Conservation (phyloP, 116 monocot species). For the Iris pallida region DNA sequence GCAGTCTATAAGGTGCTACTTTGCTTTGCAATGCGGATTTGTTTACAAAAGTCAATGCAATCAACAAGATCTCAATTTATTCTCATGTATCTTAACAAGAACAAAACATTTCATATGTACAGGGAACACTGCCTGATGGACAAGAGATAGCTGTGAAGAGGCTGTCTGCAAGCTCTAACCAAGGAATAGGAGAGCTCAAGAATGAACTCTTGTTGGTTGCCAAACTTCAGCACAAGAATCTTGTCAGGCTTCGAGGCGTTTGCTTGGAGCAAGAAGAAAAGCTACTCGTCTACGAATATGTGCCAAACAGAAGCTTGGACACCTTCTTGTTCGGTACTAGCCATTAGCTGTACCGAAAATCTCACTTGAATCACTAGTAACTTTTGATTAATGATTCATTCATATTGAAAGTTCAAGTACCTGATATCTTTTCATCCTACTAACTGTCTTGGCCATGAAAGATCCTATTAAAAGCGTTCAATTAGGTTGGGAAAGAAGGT, state of each 20-base stretch:
- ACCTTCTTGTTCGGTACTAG: neutral
- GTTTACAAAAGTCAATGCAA: neutral
- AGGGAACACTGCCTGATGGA: neutral
- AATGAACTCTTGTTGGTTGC: constrained; percentile 8
- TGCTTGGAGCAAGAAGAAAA: constrained; percentile 3
- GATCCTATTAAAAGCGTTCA: neutral
- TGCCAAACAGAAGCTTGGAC: constrained; percentile 4
- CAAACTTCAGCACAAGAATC: constrained; percentile 10
- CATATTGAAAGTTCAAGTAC: neutral
- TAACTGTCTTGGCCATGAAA: neutral
- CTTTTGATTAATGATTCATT: neutral
- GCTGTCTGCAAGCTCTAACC: constrained; percentile 2
- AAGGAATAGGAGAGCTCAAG: constrained; percentile 8
- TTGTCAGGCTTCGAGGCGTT: constrained; percentile 8
- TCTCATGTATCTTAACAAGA: too few relatives aligned
- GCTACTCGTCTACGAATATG: constrained; percentile 3
- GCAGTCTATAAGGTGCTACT: constrained; percentile 23
- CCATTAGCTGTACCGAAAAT: neutral
- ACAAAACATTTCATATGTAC: neutral
- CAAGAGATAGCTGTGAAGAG: constrained; percentile 9
- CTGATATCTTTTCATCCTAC: neutral
- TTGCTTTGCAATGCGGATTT: neutral
- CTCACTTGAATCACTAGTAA: neutral
- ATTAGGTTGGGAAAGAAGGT: constrained; percentile 44
- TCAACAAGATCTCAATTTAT: too few relatives aligned